Evolutionary conservation across 768 basidiomycete genomes (phyloP).

Genomic region (Rhizopogon vulgaris): DNA sequence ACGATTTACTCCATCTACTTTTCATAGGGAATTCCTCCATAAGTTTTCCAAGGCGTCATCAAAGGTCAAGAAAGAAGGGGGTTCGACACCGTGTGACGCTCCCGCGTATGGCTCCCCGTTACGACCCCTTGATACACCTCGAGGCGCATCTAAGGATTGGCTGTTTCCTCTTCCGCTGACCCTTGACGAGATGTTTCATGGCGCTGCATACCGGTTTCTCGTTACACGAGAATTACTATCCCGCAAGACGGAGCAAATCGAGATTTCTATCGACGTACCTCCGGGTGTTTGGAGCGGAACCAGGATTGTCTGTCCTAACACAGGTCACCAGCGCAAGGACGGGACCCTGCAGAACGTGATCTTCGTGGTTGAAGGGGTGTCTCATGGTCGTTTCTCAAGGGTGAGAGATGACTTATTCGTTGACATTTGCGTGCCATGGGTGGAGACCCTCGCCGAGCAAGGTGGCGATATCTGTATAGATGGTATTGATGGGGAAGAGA

Average conservation of each 20-base stretch:
- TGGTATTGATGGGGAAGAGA: constrained; percentile 54
- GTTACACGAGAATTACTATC: constrained; percentile 52
- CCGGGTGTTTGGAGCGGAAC: constrained; percentile 58
- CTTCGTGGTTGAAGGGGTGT: constrained; percentile 56
- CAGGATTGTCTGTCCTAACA: constrained; percentile 52
- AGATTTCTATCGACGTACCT: constrained; percentile 55
- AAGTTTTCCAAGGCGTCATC: constrained; percentile 17
- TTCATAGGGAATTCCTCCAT: constrained; percentile 23
- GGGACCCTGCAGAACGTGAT: constrained; percentile 58
- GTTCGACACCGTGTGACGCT: constrained; percentile 9
- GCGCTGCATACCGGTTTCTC: constrained; percentile 50
- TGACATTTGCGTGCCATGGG: constrained; percentile 52
- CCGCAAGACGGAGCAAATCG: constrained; percentile 43
- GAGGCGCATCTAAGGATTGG: constrained; percentile 51
- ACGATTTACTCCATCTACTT: constrained; percentile 6
- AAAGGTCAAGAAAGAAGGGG: constrained; percentile 2
- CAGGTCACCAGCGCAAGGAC: constrained; percentile 58
- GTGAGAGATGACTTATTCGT: constrained; percentile 51
- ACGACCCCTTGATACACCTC: constrained; percentile 31
- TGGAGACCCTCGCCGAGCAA: constrained; percentile 38
- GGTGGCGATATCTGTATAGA: constrained; percentile 46
- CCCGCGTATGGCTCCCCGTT: constrained; percentile 32
- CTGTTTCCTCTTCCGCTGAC: constrained; percentile 56
- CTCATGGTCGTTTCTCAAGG: constrained; percentile 52
- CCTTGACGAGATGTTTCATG: constrained; percentile 56